phyloP scores from a whole-genome alignment of 73 alveolate species.

The Symbiodinium pilosum region DNA sequence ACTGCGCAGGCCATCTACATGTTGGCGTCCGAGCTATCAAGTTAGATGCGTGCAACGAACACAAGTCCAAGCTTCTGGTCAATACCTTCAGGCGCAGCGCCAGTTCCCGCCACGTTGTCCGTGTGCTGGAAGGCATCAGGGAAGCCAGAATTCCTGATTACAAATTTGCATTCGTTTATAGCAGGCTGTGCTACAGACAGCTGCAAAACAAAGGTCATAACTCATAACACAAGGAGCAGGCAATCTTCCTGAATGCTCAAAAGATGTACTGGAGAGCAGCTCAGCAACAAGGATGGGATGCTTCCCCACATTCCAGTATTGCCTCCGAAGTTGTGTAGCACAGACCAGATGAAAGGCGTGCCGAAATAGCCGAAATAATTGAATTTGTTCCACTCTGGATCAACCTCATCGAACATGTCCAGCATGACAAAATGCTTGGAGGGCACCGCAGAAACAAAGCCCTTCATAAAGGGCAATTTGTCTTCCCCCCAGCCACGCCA shows the following conservation, averaged over 20 bases:
- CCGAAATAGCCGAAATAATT: conserved; percentile 79
- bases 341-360: conserved; percentile 91
- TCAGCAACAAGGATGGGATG: conserved; percentile 42
- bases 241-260: too few species aligned
- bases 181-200: too few species aligned
- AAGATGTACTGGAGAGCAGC: too few species aligned
- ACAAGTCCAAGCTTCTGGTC: conserved; percentile 48
- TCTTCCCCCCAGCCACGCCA: conserved; percentile 91
- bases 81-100: conserved; percentile 87
- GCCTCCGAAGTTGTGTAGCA: conserved; percentile 89
- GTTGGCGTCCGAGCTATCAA: too few species aligned
- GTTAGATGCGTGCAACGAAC: background rate
- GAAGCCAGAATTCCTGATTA: conserved; percentile 32
- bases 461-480: conserved; percentile 81
- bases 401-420: conserved; percentile 89
- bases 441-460: conserved; percentile 86
- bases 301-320: conserved; percentile 94
- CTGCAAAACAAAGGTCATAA: too few species aligned
- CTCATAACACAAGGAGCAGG: too few species aligned
- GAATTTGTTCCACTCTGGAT: conserved; percentile 78
- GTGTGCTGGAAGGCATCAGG: conserved; percentile 37
- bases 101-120: conserved; percentile 60
- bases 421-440: conserved; percentile 82
- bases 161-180: background rate
- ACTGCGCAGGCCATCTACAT: background rate